These are phyloP conservation scores for Pseudozyma pruni DNA, from an alignment of 1,284 basidiomycete genomes.

Conservation along the genomic window DNA sequence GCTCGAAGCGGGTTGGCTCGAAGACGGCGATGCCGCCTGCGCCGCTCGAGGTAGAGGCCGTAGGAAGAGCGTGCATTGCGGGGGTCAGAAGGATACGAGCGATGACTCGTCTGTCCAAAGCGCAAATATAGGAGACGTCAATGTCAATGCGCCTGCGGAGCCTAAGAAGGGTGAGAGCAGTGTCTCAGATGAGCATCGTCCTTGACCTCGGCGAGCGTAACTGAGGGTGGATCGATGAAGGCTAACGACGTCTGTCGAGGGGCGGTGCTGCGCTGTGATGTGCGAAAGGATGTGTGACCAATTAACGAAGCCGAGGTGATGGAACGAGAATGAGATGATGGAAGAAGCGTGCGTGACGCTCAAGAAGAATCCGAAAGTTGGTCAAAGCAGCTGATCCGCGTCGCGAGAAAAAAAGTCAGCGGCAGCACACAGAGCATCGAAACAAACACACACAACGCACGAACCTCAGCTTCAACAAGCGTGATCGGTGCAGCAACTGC, in stretches of 20 bases:
- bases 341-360: background rate
- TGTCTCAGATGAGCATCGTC: slow-evolving; percentile 20
- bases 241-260: too few relatives aligned
- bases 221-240: too few relatives aligned
- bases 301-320: slow-evolving; percentile 4
- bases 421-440: slow-evolving; percentile 5
- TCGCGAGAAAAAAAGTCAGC: slow-evolving; percentile 17
- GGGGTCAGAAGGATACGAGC: background rate
- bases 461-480: background rate
- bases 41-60: slow-evolving; percentile 21
- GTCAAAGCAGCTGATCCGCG: slow-evolving; percentile 7
- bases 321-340: slow-evolving; percentile 2
- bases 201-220: background rate
- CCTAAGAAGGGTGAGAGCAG: background rate
- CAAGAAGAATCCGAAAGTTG: too few relatives aligned
- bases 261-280: too few relatives aligned
- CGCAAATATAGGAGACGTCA: too few relatives aligned
- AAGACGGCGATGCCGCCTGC: slow-evolving; percentile 49
- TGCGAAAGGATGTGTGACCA: background rate
- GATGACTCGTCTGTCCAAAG: too few relatives aligned
- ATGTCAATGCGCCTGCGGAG: background rate
- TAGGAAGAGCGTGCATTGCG: slow-evolving; percentile 27
- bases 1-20: slow-evolving; percentile 59
- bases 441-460: background rate
- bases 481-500: slow-evolving; percentile 23